Percentiles rank a stretch among this genome's conserved stretches.
These are phyloP conservation scores for Paraconiothyrium brasiliense DNA, from an alignment of 2,329 filamentous ascomycete species.

Conservation along the genomic window DNA sequence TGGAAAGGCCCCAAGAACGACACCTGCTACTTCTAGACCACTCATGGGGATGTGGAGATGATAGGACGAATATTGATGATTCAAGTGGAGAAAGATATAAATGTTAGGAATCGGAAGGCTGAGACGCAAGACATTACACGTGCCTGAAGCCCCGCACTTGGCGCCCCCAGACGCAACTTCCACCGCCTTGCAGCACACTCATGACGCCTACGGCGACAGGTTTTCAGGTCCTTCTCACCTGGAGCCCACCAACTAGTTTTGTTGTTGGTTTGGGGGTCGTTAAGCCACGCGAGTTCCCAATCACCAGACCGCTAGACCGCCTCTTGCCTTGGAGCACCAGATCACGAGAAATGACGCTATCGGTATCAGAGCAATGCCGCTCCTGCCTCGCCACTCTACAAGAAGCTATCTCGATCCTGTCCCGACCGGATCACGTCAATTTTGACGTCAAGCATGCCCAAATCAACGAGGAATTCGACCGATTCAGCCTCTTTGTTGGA, in stretches of 20 bases:
- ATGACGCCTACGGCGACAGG: too few species aligned
- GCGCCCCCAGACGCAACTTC: too few species aligned
- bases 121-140: too few species aligned
- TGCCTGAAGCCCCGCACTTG: too few species aligned
- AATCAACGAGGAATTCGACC: constrained; percentile 24
- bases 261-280: too few species aligned
- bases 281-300: too few species aligned
- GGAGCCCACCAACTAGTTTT: too few species aligned
- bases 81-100: neutral
- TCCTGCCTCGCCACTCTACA: constrained; percentile 16
- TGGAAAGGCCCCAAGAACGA: constrained; percentile 29
- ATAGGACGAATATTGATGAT: neutral
- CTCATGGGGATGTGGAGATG: constrained; percentile 19
- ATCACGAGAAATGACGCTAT: constrained; percentile 9
- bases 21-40: constrained; percentile 31
- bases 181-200: too few species aligned
- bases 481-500: constrained; percentile 29
- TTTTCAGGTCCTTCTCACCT: too few species aligned
- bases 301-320: too few species aligned
- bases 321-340: neutral
- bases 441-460: constrained; percentile 1
- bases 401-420: constrained; percentile 15
- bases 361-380: constrained; percentile 23
- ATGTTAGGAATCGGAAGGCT: neutral
- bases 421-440: neutral